Conservation (phyloP, 108 stramenopile genomes). For the Mediolabrus comicus region DNA sequence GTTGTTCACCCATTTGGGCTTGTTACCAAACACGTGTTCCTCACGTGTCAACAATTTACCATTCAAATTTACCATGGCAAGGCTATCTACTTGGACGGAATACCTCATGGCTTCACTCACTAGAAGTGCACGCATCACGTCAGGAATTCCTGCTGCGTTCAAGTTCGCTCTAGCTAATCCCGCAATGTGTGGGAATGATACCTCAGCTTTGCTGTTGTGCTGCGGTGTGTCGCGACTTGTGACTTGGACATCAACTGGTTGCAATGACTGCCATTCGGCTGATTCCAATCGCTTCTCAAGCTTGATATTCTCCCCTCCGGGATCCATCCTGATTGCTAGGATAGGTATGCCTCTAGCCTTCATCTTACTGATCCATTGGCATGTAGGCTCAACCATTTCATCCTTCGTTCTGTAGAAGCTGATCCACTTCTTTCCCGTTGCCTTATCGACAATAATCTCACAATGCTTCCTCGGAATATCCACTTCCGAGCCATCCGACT, state of each 20-base stretch:
- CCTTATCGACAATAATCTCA: constrained; percentile 18
- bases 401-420: constrained; percentile 6
- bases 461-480: neutral
- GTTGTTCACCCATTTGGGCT: neutral
- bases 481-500: neutral
- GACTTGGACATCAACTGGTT: neutral
- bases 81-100: neutral
- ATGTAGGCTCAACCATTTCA: neutral
- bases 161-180: neutral
- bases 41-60: neutral
- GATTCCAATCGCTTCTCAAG: neutral
- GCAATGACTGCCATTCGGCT: constrained; percentile 14
- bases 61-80: neutral
- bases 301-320: constrained; percentile 23
- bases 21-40: neutral
- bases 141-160: neutral
- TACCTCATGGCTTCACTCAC: neutral
- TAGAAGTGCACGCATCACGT: neutral
- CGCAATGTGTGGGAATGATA: neutral
- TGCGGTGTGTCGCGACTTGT: neutral
- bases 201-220: neutral
- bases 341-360: constrained; percentile 1
- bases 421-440: constrained; percentile 5
- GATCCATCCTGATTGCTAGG: constrained; percentile 13
- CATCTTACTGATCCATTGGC: neutral